These are phyloP conservation scores for Rhodomyrtus psidioides DNA, from an alignment of 441 rosid genomes.

Conservation along the genomic window DNA sequence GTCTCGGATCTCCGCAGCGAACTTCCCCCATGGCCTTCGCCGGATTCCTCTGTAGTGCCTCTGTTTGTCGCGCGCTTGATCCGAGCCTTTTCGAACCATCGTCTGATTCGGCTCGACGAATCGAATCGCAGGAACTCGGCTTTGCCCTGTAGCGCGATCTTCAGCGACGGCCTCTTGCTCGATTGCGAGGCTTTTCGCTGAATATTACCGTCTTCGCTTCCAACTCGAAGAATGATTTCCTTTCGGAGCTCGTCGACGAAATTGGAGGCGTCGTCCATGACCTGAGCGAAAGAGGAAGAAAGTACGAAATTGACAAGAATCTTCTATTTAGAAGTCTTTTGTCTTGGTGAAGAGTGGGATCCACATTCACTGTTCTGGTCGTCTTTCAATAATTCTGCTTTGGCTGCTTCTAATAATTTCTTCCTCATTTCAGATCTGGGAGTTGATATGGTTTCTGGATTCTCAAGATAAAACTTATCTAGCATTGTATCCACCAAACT, in stretches of 20 bases:
- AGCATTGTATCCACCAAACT: too few relatives aligned
- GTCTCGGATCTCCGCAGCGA: slow-evolving; percentile 92
- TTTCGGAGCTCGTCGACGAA: background rate
- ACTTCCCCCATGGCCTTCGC: slow-evolving; percentile 92
- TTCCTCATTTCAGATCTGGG: too few relatives aligned
- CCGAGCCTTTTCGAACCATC: background rate
- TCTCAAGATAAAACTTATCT: too few relatives aligned
- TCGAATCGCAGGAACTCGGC: slow-evolving; percentile 45
- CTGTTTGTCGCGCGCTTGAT: slow-evolving; percentile 10
- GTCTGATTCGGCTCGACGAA: slow-evolving; percentile 15
- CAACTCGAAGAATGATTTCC: background rate
- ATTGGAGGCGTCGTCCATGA: too few relatives aligned
- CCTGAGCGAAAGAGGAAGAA: too few relatives aligned
- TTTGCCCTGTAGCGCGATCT: slow-evolving; percentile 34
- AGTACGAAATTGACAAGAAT: too few relatives aligned
- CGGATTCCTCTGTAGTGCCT: slow-evolving; percentile 83
- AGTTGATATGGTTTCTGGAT: too few relatives aligned
- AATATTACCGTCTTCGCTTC: slow-evolving; percentile 1
- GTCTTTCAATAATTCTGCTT: too few relatives aligned
- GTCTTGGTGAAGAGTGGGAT: too few relatives aligned
- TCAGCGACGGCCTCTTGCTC: slow-evolving; percentile 34
- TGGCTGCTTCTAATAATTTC: too few relatives aligned
- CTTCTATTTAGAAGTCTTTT: too few relatives aligned
- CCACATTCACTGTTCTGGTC: too few relatives aligned
- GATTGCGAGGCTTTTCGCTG: slow-evolving; percentile 2